Base-by-base conservation (phyloP, 1,139 yeast genomes). In the Sugiyamaella grinbergsii region DNA sequence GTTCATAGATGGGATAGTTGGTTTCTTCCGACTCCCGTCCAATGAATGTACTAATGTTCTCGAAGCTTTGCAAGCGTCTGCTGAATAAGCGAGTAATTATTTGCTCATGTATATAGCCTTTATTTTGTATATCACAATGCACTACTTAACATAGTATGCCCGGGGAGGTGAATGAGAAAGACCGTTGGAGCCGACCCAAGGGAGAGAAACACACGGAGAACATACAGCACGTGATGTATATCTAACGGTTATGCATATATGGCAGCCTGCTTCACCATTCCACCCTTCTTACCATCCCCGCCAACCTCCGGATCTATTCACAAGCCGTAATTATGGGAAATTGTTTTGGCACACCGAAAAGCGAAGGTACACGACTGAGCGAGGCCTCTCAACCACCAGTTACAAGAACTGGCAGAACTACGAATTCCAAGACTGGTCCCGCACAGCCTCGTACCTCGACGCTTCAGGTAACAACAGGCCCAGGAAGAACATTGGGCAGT, bases 1-100 rank as follows among this genome's bases (percentile, higher is more conserved):
- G 24, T 23, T 40, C 7, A 15, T 32, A 16, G 29, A 42, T 13
- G 37, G 28, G 28, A 47, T 56, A 20, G 34, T 42, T 34, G 33
- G 52, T n/a, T 51, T 47, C 44, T 36, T 47, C 38, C 41, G 47
- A 11, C 42, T 42, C 23, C 53, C 58, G 18, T 28, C 23, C 22
- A 47, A 50, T 49, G 50, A 49, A 11, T 24, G 47, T 18, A 24
- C 23, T n/a, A 26, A 40, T 15, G 45, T 53, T n/a, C 24, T 33
- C 8, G 36, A 47, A 10, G 54, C 58, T 8, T 11, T 53, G 31
- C 13, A 24, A n/a, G 8, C 33, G 22, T 38, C 42, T n/a, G 32
- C 42, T 13, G 7, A 11, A 15, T 18, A 13, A 38, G 3, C 42
- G 32, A 28, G 32, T 10, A 10, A 29, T 13, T n/a, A 7, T 3